These are phyloP conservation scores for Neopestalotiopsis sp. DNA, from an alignment of 2,329 filamentous ascomycete species.

Conservation along the genomic window DNA sequence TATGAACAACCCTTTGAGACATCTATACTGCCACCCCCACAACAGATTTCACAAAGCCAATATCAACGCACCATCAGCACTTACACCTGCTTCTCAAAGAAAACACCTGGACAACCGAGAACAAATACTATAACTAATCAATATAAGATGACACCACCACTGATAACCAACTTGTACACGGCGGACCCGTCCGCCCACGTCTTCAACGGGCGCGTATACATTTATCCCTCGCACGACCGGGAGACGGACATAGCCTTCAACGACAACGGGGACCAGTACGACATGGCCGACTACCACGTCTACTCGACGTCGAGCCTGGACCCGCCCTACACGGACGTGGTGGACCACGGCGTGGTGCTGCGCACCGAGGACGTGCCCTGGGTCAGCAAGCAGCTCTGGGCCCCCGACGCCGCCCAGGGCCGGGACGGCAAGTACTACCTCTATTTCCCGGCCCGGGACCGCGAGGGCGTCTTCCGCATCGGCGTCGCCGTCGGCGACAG, in stretches of 20 bases:
- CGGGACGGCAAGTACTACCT: slow-evolving; percentile 75
- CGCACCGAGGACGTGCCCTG: slow-evolving; percentile 71
- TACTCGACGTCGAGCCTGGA: slow-evolving; percentile 62
- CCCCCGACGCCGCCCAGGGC: slow-evolving; percentile 70
- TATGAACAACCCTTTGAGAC: too few species aligned
- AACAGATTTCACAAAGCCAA: slow-evolving; percentile 32
- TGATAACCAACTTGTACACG: slow-evolving; percentile 78
- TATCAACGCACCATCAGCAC: slow-evolving; percentile 7
- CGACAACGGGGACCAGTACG: slow-evolving; percentile 85
- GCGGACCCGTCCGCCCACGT: slow-evolving; percentile 83
- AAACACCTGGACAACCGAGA: not conserved
- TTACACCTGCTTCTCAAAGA: not conserved
- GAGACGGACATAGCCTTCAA: slow-evolving; percentile 77
- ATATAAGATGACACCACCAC: slow-evolving; percentile 56
- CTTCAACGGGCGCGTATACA: slow-evolving; percentile 76
- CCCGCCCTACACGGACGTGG: slow-evolving; percentile 59
- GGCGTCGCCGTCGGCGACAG: slow-evolving; percentile 69
- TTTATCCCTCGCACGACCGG: slow-evolving; percentile 82
- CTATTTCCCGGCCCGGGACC: slow-evolving; percentile 78
- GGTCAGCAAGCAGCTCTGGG: slow-evolving; percentile 82
- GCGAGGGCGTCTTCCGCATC: slow-evolving; percentile 73
- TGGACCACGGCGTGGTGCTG: slow-evolving; percentile 75
- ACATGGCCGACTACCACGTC: slow-evolving; percentile 85
- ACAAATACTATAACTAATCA: not conserved
- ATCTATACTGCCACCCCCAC: slow-evolving; percentile 26